phyloP scores from a whole-genome alignment of 495 filamentous ascomycete genomes.

The Collariella sp. region DNA sequence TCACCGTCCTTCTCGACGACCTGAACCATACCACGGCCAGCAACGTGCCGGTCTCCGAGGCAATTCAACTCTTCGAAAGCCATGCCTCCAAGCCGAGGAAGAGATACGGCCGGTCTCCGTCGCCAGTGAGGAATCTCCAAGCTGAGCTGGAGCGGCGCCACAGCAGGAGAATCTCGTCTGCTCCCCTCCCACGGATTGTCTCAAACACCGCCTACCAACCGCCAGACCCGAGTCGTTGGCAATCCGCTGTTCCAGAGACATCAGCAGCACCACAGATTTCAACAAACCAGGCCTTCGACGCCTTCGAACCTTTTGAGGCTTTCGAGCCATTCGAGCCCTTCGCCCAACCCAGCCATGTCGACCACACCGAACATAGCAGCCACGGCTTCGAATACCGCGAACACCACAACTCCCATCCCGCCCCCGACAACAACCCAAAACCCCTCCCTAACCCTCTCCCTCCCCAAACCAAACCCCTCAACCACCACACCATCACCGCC shows the following conservation, averaged over 20 bases:
- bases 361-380: background rate
- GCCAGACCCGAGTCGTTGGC: background rate
- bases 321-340: too few relatives aligned
- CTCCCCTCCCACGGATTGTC: conserved; percentile 11
- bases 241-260: background rate
- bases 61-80: conserved; percentile 29
- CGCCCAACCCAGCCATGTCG: background rate
- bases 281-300: background rate
- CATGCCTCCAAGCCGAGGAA: conserved; percentile 16
- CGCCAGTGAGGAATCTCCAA: conserved; percentile 27
- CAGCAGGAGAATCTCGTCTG: conserved; percentile 28
- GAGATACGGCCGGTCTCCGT: conserved; percentile 19
- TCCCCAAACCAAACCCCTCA: conserved; percentile 12
- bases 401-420: too few relatives aligned
- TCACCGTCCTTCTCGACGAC: conserved; percentile 29
- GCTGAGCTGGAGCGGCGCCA: conserved; percentile 28
- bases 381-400: too few relatives aligned
- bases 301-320: too few relatives aligned
- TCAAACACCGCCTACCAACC: conserved; percentile 7
- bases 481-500: background rate
- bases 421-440: background rate
- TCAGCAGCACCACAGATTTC: background rate
- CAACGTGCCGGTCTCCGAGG: conserved; percentile 32
- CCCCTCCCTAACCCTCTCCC: conserved; percentile 13
- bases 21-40: conserved; percentile 32